Base-by-base conservation (phyloP, 169 alveolate genomes). In the Theileria orientalis region DNA sequence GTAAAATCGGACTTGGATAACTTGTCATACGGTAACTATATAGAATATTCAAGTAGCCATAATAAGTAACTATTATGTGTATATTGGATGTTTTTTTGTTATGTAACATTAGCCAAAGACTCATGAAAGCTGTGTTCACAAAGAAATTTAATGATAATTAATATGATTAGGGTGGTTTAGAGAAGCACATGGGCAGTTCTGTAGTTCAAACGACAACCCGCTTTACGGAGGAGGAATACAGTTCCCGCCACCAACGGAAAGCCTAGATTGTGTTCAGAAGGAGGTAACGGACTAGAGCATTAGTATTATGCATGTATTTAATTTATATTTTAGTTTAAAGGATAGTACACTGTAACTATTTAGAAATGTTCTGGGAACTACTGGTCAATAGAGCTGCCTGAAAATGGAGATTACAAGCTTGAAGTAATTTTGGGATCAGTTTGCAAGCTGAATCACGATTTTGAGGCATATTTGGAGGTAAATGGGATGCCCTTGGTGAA, bases 381-480 rank as follows among this genome's bases (percentile, higher is more conserved):
- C 75, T 82, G 89, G 89, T 82, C 89, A 11, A 63, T 82, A 19
- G 89, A 82, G 25, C 66, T 82, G 35, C 89, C 87, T 5, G 66
- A 73, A 11, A 69, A 82, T 49, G 89, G 89, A 14, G 62, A 60
- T 1, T 82, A 46, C 62, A 60, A 82, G 84, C 69, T 82, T 13
- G 84, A 72, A 51, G 41, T 82, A 21, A 70, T 73, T 25, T 41
- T 74, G 8, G 89, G 89, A 54, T 71, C 83, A 16, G 70, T 79
- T 21, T 67, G 75, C 32, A 54, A 54, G 41, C 9, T 16, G 9
- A 33, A 35, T 49, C 23, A 35, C 13, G 71, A 67, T 32, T 19
- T 30, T 23, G 71, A 67, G 32, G 75, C 71, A 54, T 67, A 67
- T 51, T 27, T 67, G 32, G 83, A 79, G 63, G 47, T 79, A 46